phyloP scores from a whole-genome alignment of 148 eudicot genomes.

The Fagopyrum esculentum region DNA sequence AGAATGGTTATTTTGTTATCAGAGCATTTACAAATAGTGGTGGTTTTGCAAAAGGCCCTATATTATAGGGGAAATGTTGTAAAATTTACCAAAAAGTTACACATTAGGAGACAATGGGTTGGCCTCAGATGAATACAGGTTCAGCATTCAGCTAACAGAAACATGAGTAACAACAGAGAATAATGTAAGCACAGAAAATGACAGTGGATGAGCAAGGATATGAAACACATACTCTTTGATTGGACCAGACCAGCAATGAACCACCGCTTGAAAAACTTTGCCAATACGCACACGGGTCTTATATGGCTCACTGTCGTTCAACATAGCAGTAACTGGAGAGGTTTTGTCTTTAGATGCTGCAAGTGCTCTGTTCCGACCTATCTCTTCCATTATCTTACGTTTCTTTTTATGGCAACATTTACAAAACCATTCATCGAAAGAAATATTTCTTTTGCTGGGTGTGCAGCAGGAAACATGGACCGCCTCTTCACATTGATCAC shows the following conservation, averaged over 20 bases:
- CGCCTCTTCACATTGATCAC: constrained; percentile 84
- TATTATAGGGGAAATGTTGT: neutral
- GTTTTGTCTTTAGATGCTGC: constrained; percentile 30
- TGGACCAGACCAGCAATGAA: constrained; percentile 83
- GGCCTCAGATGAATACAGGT: neutral
- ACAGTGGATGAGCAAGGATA: neutral
- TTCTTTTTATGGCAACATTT: constrained; percentile 70
- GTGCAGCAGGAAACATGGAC: constrained; percentile 71
- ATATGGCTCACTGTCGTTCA: constrained; percentile 45
- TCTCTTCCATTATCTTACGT: constrained; percentile 41
- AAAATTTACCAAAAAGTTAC: neutral
- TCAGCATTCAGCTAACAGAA: constrained; percentile 1
- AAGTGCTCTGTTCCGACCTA: constrained; percentile 26
- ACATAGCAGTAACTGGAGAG: constrained; percentile 53
- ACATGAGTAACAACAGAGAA: neutral
- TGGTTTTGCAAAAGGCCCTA: neutral
- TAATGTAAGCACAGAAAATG: neutral
- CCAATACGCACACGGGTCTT: constrained; percentile 65
- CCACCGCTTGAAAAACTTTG: constrained; percentile 70
- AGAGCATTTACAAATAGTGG: neutral
- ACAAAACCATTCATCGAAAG: constrained; percentile 76
- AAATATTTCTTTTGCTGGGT: constrained; percentile 36
- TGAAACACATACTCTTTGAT: constrained; percentile 42
- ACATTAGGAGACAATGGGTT: neutral
- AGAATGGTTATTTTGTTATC: neutral